Base-by-base conservation (phyloP, 192 early-diverging fungal species). In the Umbelopsis isabellina region DNA sequence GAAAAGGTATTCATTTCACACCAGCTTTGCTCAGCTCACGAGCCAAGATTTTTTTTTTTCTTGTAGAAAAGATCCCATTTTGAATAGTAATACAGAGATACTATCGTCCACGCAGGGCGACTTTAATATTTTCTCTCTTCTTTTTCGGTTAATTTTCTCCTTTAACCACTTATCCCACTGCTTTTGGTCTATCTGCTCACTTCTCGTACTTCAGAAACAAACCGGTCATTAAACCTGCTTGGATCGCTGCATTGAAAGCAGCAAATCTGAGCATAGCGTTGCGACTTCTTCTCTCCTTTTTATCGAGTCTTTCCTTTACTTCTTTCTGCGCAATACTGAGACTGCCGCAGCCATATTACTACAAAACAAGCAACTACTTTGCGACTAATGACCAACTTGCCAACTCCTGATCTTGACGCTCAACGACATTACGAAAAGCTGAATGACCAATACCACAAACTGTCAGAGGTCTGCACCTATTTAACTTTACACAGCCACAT, bases 61-160 rank as follows among this genome's bases (percentile, higher is more conserved):
- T 52, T 52, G 51, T 52, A 52, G 11, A 41, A 41, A 41, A 41
- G 37, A 52, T 52, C 8, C 4, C 51, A 21, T 22, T 52, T 52
- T 25, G 30, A 51, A 70, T 18, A 70, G 53, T 70, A 70, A 53
- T 70, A 50, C 69, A 46, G 50, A 27, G 33, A 46, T 70, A 37
- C 51, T 52, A 70, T 41, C 52, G 52, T 41, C 16, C 30, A 25
- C 50, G 23, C 22, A 41, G 41, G 46, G 20, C 23, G 4, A 12
- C 20, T 66, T 67, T 66, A 18, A 51, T 49, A 18, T 37, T 67
- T 65, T 65, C 64, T 50, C 55, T 25, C 27, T 61, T 27, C 30
- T 61, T 35, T 25, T 61, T 18, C 30, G 37, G 37, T 6, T 6
- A 41, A 41, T 41, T 41, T 41, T 41, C 37, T 41, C 37, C 37